Conservation (phyloP, 805 yeast species). For the Kuraishia molischiana region DNA sequence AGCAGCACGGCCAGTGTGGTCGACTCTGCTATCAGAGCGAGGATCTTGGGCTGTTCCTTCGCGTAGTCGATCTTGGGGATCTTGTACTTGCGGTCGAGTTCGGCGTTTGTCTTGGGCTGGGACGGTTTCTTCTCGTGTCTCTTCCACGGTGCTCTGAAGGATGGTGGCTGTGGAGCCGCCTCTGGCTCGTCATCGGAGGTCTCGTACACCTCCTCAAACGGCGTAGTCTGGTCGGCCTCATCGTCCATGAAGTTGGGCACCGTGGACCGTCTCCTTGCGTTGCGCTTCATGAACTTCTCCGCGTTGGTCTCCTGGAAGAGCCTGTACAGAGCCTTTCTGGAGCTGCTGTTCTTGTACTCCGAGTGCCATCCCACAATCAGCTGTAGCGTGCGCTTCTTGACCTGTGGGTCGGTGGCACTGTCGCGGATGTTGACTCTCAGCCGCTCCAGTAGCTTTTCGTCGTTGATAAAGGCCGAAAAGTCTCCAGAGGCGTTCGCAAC, state of each 20-base stretch:
- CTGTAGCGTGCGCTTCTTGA: slow-evolving; percentile 35
- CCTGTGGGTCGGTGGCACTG: slow-evolving; percentile 24
- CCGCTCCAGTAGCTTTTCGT: slow-evolving; percentile 57
- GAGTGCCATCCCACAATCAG: slow-evolving; percentile 61
- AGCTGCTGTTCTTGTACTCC: slow-evolving; percentile 40
- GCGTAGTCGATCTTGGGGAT: slow-evolving; percentile 62
- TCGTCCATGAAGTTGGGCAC: slow-evolving; percentile 40
- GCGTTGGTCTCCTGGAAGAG: slow-evolving; percentile 37
- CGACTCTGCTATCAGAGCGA: slow-evolving; percentile 61
- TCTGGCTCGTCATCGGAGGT: slow-evolving; percentile 11
- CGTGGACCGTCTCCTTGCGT: slow-evolving; percentile 3
- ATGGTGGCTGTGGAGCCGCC: background rate
- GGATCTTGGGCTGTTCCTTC: slow-evolving; percentile 66
- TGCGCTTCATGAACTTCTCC: slow-evolving; percentile 5
- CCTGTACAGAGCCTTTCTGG: slow-evolving; percentile 36
- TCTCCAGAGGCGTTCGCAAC: slow-evolving; percentile 42
- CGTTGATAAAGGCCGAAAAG: slow-evolving; percentile 47
- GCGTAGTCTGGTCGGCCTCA: slow-evolving; percentile 34
- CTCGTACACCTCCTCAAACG: slow-evolving; percentile 21
- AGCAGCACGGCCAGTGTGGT: slow-evolving; percentile 66
- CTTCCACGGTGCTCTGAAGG: slow-evolving; percentile 1
- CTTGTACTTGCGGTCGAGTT: slow-evolving; percentile 37
- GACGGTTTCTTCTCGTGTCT: slow-evolving; percentile 6
- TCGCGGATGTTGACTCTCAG: slow-evolving; percentile 39
- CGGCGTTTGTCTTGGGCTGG: slow-evolving; percentile 17